These are phyloP conservation scores for Geosiphon pyriformis DNA, from an alignment of 192 early-diverging fungal genomes.

Conservation along the genomic window DNA sequence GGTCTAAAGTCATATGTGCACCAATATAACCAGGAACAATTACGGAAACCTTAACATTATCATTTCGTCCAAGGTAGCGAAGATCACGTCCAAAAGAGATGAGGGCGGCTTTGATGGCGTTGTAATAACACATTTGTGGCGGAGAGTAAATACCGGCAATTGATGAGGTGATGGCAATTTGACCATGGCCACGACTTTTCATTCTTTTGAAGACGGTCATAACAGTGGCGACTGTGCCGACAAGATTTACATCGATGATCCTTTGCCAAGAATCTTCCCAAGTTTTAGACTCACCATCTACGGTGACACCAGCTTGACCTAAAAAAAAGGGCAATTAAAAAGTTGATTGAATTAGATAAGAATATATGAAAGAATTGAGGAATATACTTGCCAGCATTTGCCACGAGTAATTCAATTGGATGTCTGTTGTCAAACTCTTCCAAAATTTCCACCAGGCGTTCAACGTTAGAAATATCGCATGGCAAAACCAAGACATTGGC, in stretches of 20 bases:
- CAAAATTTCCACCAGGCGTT: conserved; percentile 8
- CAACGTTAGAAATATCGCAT: conserved; percentile 21
- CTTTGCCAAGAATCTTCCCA: conserved; percentile 17
- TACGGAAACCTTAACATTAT: conserved; percentile 18
- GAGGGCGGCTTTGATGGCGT: conserved; percentile 26
- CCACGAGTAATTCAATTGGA: conserved; percentile 27
- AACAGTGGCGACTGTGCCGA: conserved; percentile 21
- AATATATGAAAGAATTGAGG: background rate
- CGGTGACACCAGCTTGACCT: conserved; percentile 16
- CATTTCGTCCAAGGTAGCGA: conserved; percentile 13
- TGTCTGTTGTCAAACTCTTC: conserved; percentile 19
- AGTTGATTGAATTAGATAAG: background rate
- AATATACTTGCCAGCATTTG: conserved; percentile 21
- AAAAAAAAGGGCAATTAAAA: background rate
- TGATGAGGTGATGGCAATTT: conserved; percentile 28
- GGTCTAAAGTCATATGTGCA: conserved; percentile 18
- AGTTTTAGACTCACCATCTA: background rate
- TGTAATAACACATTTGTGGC: conserved; percentile 16
- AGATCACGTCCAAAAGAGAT: conserved; percentile 26
- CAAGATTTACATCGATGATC: conserved; percentile 17
- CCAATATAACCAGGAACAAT: conserved; percentile 26
- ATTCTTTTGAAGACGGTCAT: conserved; percentile 27
- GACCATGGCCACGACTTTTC: conserved; percentile 18
- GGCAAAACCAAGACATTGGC: background rate
- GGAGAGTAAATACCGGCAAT: background rate